Percentiles rank a stretch among this genome's conserved stretches.
These are phyloP conservation scores for Noccaea caerulescens DNA, from an alignment of 345 rosid genomes.

Conservation along the genomic window DNA sequence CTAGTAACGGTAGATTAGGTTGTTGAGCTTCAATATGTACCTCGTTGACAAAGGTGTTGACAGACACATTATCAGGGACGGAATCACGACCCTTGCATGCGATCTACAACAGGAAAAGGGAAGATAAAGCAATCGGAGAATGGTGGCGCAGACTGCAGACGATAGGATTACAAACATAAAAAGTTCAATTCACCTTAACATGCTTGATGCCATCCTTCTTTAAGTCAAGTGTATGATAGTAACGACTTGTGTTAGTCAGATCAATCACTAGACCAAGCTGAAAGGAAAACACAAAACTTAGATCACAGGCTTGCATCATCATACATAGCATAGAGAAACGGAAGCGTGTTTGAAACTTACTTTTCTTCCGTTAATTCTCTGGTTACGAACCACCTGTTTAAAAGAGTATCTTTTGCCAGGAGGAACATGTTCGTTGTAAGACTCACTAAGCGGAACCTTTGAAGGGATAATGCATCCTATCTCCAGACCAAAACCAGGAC, in stretches of 20 bases:
- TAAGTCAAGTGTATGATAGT: constrained; percentile 69
- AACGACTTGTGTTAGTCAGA: constrained; percentile 88
- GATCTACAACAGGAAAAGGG: constrained; percentile 55
- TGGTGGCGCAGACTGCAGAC: neutral
- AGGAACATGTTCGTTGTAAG: constrained; percentile 71
- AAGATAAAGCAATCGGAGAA: constrained; percentile 21
- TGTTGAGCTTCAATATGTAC: constrained; percentile 44
- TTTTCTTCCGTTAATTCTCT: constrained; percentile 69
- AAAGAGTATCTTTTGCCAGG: constrained; percentile 96
- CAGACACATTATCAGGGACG: constrained; percentile 81
- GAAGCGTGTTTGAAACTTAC: constrained; percentile 44
- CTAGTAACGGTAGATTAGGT: neutral
- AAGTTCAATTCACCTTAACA: constrained; percentile 62
- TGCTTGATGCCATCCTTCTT: constrained; percentile 78
- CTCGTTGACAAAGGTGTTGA: constrained; percentile 84
- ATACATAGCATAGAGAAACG: neutral
- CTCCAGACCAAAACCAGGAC: constrained; percentile 84
- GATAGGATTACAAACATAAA: neutral
- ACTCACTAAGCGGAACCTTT: constrained; percentile 90
- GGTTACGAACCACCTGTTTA: constrained; percentile 82
- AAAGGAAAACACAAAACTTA: no score
- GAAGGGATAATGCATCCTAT: constrained; percentile 78
- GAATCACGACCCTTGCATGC: constrained; percentile 87
- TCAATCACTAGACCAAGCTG: constrained; percentile 98
- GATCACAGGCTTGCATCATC: no score